Percentiles rank a stretch among this genome's conserved stretches.
Evolutionary conservation across 768 basidiomycete species (phyloP).

Genomic region (Suillus weaverae): DNA sequence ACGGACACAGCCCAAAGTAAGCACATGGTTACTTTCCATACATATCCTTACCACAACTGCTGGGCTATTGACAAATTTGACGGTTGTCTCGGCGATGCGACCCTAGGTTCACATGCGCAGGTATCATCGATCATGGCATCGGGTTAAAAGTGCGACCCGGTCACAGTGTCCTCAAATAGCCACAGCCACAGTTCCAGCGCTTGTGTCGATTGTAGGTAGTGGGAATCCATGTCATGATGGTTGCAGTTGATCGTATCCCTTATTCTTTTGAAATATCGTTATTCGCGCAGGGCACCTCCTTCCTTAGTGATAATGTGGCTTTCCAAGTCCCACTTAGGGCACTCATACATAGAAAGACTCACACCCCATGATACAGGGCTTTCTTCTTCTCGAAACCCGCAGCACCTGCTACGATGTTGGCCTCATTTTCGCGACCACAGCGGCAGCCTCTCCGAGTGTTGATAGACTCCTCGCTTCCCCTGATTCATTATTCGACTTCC

Average conservation of each 20-base stretch:
- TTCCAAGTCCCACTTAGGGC: background rate
- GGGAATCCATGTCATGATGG: constrained; percentile 10
- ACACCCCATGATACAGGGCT: background rate
- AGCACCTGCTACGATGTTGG: constrained; percentile 8
- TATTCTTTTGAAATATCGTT: background rate
- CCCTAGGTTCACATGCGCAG: background rate
- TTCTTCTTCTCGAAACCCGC: background rate
- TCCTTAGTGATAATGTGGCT: background rate
- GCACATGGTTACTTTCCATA: background rate
- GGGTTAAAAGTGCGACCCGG: background rate
- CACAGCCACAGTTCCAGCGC: background rate
- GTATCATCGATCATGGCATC: background rate
- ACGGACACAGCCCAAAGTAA: background rate
- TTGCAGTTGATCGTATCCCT: constrained; percentile 16
- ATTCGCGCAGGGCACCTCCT: constrained; percentile 36
- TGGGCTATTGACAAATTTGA: background rate
- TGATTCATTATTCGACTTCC: constrained; percentile 37
- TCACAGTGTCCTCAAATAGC: background rate
- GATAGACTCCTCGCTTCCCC: constrained; percentile 37
- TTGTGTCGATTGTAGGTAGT: constrained; percentile 1
- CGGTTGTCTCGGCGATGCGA: constrained; percentile 1
- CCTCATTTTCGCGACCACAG: constrained; percentile 2
- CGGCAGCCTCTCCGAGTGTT: constrained; percentile 27
- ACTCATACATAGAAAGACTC: background rate
- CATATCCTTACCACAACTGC: background rate